These are phyloP conservation scores for Trichoderma sp. DNA, from an alignment of 2,329 filamentous ascomycete genomes.

Conservation along the genomic window DNA sequence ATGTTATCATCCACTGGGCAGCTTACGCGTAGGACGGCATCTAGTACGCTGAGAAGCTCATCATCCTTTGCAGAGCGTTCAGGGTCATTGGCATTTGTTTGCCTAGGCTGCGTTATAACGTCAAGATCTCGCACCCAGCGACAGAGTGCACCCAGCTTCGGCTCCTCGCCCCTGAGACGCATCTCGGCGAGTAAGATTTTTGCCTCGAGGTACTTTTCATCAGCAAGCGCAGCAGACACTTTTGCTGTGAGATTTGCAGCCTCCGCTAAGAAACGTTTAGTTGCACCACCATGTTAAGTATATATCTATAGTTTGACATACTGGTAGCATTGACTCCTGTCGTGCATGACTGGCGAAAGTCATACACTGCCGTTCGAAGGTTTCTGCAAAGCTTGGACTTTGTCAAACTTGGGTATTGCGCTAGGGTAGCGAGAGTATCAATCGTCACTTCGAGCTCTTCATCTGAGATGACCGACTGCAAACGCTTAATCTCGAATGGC, in stretches of 20 bases:
- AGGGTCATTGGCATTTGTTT: slow-evolving; percentile 36
- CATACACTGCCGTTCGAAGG: slow-evolving; percentile 66
- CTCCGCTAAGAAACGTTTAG: slow-evolving; percentile 36
- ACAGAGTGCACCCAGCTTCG: slow-evolving; percentile 68
- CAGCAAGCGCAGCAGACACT: slow-evolving; percentile 65
- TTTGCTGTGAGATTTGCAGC: slow-evolving; percentile 66
- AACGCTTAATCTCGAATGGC: slow-evolving; percentile 48
- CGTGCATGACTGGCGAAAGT: slow-evolving; percentile 68
- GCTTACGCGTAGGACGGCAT: slow-evolving; percentile 64
- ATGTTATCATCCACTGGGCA: slow-evolving; percentile 59
- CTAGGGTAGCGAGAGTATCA: slow-evolving; percentile 62
- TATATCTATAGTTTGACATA: slow-evolving; percentile 30
- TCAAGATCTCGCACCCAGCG: slow-evolving; percentile 73
- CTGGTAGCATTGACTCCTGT: slow-evolving; percentile 63
- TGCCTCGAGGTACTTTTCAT: slow-evolving; percentile 67
- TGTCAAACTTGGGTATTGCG: slow-evolving; percentile 61
- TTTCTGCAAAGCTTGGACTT: slow-evolving; percentile 70
- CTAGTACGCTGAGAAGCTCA: slow-evolving; percentile 62
- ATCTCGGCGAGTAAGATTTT: slow-evolving; percentile 68
- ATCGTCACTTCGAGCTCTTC: slow-evolving; percentile 69
- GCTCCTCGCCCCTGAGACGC: slow-evolving; percentile 64
- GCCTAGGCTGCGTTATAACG: slow-evolving; percentile 60
- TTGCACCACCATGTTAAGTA: not conserved
- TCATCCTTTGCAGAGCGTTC: slow-evolving; percentile 50
- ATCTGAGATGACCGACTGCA: slow-evolving; percentile 57